Conservation (phyloP, 495 filamentous ascomycete species). For the Aspergillus kassunensis region DNA sequence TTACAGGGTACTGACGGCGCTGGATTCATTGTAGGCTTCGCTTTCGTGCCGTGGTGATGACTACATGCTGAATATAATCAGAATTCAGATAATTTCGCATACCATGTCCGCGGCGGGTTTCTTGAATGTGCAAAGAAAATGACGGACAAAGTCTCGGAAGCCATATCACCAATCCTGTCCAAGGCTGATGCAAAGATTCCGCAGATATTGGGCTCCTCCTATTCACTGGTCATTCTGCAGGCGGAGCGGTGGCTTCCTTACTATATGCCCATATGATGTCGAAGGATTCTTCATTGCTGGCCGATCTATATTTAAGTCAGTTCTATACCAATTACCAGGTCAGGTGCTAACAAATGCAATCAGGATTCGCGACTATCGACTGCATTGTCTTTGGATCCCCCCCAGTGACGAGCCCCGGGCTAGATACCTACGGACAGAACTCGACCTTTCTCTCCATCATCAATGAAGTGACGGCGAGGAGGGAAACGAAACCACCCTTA, state of each 20-base stretch:
- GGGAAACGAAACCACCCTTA: background rate
- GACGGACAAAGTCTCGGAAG: constrained; percentile 5
- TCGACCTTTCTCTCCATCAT: constrained; percentile 72
- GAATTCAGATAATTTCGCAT: background rate
- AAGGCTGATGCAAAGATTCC: background rate
- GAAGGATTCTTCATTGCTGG: background rate
- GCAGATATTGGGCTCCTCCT: constrained; percentile 41
- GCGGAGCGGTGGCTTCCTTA: constrained; percentile 73
- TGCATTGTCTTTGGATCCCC: constrained; percentile 77
- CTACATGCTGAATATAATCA: background rate
- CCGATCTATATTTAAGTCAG: background rate
- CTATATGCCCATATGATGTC: constrained; percentile 74
- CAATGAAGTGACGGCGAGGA: constrained; percentile 75
- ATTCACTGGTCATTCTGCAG: constrained; percentile 80
- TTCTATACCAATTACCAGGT: background rate
- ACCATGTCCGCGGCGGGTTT: constrained; percentile 6
- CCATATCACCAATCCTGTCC: constrained; percentile 1
- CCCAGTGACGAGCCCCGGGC: constrained; percentile 64
- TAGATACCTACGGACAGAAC: constrained; percentile 41
- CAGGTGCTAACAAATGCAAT: background rate
- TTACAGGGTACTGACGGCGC: constrained; percentile 2
- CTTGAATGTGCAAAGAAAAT: constrained; percentile 9
- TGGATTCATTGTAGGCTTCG: constrained; percentile 2
- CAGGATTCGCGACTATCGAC: constrained; percentile 45
- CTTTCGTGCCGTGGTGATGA: background rate